Evolutionary conservation across 78 protist species (phyloP).

Genomic region (Isochrysis galbana): DNA sequence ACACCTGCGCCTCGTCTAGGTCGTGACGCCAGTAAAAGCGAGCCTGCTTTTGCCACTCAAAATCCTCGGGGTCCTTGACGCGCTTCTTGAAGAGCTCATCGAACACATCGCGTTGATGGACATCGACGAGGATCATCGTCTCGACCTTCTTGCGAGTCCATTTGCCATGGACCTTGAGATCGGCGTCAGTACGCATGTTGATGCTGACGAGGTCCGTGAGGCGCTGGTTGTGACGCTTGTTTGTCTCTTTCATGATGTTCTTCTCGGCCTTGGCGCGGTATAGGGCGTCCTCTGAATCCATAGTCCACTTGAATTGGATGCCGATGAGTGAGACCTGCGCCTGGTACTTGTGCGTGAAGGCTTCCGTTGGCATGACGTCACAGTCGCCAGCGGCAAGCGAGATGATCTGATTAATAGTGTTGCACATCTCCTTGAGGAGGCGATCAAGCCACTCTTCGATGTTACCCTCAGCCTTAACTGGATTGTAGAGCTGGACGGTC

Average conservation of each 20-base stretch:
- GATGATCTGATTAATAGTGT: neutral
- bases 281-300: constrained; percentile 63
- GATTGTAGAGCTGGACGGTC: constrained; percentile 41
- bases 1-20: neutral
- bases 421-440: constrained; percentile 27
- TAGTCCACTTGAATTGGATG: constrained; percentile 56
- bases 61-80: constrained; percentile 34
- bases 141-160: constrained; percentile 47
- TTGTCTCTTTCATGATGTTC: constrained; percentile 72
- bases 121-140: constrained; percentile 82
- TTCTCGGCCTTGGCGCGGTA: constrained; percentile 60
- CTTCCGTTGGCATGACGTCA: constrained; percentile 59
- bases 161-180: constrained; percentile 50
- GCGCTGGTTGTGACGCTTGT: constrained; percentile 52
- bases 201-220: neutral
- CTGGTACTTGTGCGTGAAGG: constrained; percentile 71
- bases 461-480: constrained; percentile 49
- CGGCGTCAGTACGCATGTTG: constrained; percentile 30
- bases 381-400: constrained; percentile 46
- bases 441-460: constrained; percentile 77
- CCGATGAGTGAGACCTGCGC: constrained; percentile 69
- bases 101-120: constrained; percentile 85
- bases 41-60: constrained; percentile 75
- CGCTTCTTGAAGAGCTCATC: constrained; percentile 47
- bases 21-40: constrained; percentile 58